phyloP scores from a whole-genome alignment of 306 rosid genomes.

The Fragaria nilgerrensis region DNA sequence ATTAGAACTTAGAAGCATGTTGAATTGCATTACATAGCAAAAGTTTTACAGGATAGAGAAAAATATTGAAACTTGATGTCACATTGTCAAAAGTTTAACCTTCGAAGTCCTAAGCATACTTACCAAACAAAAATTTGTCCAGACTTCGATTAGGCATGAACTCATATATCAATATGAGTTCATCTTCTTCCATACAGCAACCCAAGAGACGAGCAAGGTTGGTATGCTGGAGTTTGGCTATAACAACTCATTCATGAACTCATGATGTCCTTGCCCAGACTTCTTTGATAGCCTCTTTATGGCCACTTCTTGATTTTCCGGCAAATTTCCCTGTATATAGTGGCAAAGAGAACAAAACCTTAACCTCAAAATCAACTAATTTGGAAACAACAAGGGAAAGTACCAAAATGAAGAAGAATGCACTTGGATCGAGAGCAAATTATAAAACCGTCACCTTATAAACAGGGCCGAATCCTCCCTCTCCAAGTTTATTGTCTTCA shows the following conservation, averaged over 20 bases:
- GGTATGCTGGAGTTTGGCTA: constrained; percentile 51
- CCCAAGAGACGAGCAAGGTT: constrained; percentile 51
- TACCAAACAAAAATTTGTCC: constrained; percentile 50
- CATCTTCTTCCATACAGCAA: constrained; percentile 37
- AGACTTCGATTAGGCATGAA: constrained; percentile 51
- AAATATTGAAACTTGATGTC: background rate
- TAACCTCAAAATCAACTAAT: background rate
- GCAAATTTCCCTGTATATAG: background rate
- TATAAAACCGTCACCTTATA: constrained; percentile 33
- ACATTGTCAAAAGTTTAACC: background rate
- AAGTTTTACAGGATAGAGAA: background rate
- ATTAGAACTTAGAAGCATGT: background rate
- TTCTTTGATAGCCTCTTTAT: constrained; percentile 49
- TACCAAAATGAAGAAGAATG: background rate
- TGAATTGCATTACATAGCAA: background rate
- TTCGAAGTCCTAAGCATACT: background rate
- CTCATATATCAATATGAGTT: constrained; percentile 49
- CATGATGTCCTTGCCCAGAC: constrained; percentile 44
- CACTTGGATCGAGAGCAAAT: background rate
- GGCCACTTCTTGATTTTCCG: constrained; percentile 27
- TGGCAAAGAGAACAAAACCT: background rate
- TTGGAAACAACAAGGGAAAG: background rate
- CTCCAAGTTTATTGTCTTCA: constrained; percentile 43
- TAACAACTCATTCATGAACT: constrained; percentile 48
- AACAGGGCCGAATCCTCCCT: constrained; percentile 67